Base-by-base conservation (phyloP, 108 stramenopile genomes). In the Nannochloropsis oceanica region DNA sequence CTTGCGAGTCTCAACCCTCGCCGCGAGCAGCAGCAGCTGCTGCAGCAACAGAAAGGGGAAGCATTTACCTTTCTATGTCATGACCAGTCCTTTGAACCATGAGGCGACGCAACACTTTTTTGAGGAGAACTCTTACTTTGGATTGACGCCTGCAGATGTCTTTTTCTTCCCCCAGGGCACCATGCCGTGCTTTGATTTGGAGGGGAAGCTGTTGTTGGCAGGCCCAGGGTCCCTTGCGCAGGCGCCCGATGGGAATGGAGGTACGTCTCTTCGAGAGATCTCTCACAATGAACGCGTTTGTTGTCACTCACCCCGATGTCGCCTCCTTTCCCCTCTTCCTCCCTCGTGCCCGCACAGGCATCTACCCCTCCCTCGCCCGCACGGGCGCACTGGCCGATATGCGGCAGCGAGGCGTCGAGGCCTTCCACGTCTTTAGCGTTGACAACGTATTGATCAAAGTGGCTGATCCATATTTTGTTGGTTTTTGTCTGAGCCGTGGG, bases 211-310 rank as follows among this genome's bases (percentile, higher is more conserved):
- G 85, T 94, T 98, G 43, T 87, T 98, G 80, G 96, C 96, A 88
- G 83, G 90, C 79, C 80, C 90, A 7, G 84, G 88, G 25, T 59
- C 82, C 26, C 84, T 97, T 8, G 92, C 96, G 14, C 87, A 94
- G 89, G 96, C 97, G 10, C 99, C 99, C 0, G 96, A 98, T 92
- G 99, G 96, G 20, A 98, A 98, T 88, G 99, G 99, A 13, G 97
- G 59, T 73, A 73, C 26, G 22, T 42, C 79, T 5, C 25, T n/a
- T 73, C 73, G 22, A 24, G 73, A 34, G 34, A 34, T 34, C 34
- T 3, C 34, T 5, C 34, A 5, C 34, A 34, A 34, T 34, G 5
- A 34, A 1, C 34, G 34, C 34, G 34, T 3, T 34, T 5, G 34
- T 34, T 34, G 34, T 34, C 34, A 34, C 34, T 34, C 34, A 34